Evolutionary conservation across 129 eudicot genomes (phyloP).

Genomic region (Ambrosia trifida): DNA sequence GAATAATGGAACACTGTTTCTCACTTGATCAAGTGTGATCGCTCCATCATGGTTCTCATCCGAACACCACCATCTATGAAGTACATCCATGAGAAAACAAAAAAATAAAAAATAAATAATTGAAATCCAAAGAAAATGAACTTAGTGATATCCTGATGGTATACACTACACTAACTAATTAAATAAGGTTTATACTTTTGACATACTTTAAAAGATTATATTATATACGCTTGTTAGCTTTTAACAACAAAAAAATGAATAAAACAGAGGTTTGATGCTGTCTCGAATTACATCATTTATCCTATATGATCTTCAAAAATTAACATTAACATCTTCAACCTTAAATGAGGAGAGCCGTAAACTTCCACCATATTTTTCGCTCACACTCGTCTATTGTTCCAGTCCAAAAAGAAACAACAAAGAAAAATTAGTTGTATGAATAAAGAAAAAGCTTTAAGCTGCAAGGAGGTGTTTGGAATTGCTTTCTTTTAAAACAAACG

Average conservation of each 20-base stretch:
- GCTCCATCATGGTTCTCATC: too few relatives aligned
- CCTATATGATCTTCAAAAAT: background rate
- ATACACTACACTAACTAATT: background rate
- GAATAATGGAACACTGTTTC: too few relatives aligned
- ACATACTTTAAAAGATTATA: background rate
- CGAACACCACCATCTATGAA: too few relatives aligned
- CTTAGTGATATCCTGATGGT: too few relatives aligned
- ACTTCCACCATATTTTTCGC: constrained; percentile 74
- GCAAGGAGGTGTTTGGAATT: background rate
- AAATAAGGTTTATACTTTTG: background rate
- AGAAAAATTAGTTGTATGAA: background rate
- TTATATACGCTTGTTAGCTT: background rate
- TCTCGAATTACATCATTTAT: constrained; percentile 3
- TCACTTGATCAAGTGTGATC: too few relatives aligned
- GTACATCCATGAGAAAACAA: too few relatives aligned
- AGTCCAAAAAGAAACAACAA: background rate
- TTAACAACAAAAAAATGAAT: too few relatives aligned
- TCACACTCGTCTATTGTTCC: constrained; percentile 48
- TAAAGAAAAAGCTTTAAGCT: background rate
- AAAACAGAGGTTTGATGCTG: constrained; percentile 4
- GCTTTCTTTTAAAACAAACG: too few relatives aligned
- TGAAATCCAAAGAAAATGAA: too few relatives aligned
- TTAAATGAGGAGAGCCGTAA: constrained; percentile 29
- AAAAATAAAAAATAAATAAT: too few relatives aligned
- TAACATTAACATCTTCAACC: background rate